Evolutionary conservation across 164 flowering plant species (phyloP).

Genomic region (Brasenia schreberi): DNA sequence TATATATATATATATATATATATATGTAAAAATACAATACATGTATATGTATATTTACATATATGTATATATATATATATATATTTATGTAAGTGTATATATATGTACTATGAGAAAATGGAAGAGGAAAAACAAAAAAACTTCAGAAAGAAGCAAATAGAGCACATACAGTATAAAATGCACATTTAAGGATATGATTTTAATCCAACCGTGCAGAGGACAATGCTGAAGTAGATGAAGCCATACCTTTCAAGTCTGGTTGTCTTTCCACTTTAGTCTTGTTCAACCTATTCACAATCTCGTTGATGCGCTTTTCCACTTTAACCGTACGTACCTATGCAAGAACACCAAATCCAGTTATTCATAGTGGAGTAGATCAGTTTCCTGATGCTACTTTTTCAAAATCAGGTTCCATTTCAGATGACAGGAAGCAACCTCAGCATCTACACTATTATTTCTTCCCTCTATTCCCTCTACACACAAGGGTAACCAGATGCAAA

Average conservation of each 20-base stretch:
- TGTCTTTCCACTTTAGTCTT: slow-evolving; percentile 81
- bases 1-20: no score
- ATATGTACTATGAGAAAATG: no score
- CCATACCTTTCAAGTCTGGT: slow-evolving; percentile 76
- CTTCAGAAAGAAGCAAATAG: no score
- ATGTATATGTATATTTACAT: not conserved
- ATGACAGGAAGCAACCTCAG: not conserved
- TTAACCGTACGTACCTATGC: slow-evolving; percentile 80
- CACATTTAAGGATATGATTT: no score
- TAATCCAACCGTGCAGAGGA: no score
- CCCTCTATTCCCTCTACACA: no score
- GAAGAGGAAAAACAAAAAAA: no score
- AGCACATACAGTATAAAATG: no score
- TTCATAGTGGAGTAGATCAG: not conserved
- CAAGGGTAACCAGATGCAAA: no score
- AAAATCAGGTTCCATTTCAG: no score
- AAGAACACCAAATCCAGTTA: not conserved
- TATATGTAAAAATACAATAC: not conserved
- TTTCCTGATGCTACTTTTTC: not conserved
- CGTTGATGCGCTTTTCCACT: slow-evolving; percentile 94
- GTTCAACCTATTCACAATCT: slow-evolving; percentile 87
- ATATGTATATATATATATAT: no score
- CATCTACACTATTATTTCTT: not conserved
- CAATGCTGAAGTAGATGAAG: not conserved
- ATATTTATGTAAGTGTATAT: no score